Conservation (phyloP, 2,329 filamentous ascomycete genomes). For the Xylaria sp. region DNA sequence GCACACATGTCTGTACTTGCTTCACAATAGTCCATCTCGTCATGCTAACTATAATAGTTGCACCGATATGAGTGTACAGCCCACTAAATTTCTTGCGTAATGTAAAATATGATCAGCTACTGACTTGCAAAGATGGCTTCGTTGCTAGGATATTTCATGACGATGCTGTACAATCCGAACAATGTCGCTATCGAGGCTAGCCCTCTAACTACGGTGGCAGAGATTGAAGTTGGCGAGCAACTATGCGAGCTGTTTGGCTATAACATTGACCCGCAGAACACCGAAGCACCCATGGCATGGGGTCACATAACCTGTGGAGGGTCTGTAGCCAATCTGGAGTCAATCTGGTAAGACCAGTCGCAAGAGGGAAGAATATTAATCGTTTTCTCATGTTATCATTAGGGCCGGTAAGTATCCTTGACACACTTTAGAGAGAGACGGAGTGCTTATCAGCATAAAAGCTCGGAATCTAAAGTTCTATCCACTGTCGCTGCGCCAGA, state of each 20-base stretch:
- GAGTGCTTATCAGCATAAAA: conserved; percentile 31
- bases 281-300: conserved; percentile 43
- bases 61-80: conserved; percentile 46
- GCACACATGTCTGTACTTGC: conserved; percentile 50
- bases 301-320: conserved; percentile 54
- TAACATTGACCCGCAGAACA: conserved; percentile 41
- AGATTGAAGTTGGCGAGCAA: conserved; percentile 52
- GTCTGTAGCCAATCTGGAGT: conserved; percentile 54
- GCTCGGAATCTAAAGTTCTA: conserved; percentile 56
- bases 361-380: background rate
- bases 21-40: background rate
- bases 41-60: conserved; percentile 29
- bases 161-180: conserved; percentile 58
- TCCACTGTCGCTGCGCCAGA: conserved; percentile 46
- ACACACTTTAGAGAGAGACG: background rate
- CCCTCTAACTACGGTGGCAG: conserved; percentile 51
- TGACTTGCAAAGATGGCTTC: conserved; percentile 44
- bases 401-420: conserved; percentile 25
- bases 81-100: no score
- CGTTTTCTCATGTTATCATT: conserved; percentile 1
- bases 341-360: conserved; percentile 47
- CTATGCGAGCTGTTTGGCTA: conserved; percentile 54
- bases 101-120: background rate
- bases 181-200: conserved; percentile 54
- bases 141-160: conserved; percentile 54